A percentile compares a stretch with the other conserved stretches of the same genome.
Evolutionary conservation across 2,329 filamentous ascomycete genomes (phyloP).

Genomic region (Leptographium procerum): DNA sequence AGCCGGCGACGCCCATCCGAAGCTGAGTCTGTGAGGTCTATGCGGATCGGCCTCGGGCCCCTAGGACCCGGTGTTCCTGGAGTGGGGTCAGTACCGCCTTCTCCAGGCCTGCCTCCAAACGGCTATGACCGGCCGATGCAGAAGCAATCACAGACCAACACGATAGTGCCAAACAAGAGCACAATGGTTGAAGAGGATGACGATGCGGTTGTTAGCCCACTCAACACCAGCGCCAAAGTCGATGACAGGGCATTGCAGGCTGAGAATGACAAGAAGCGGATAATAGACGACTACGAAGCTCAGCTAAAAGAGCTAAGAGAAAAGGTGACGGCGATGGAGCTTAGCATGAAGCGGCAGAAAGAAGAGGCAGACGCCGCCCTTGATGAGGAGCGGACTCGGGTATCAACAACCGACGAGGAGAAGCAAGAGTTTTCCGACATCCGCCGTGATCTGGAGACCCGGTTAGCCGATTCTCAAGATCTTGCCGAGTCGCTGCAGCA

Average conservation of each 20-base stretch:
- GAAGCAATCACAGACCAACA: slow-evolving; percentile 90
- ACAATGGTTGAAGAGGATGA: slow-evolving; percentile 96
- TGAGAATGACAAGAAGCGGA: slow-evolving; percentile 25
- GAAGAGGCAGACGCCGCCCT: slow-evolving; percentile 52
- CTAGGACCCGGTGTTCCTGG: slow-evolving; percentile 12
- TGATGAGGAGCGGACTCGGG: slow-evolving; percentile 44
- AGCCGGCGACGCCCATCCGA: slow-evolving; percentile 48
- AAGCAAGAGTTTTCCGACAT: slow-evolving; percentile 61
- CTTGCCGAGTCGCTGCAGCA: slow-evolving; percentile 70
- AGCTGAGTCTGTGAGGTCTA: slow-evolving; percentile 46
- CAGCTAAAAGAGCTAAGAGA: slow-evolving; percentile 66
- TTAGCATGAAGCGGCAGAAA: slow-evolving; percentile 58
- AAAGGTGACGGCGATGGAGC: slow-evolving; percentile 62
- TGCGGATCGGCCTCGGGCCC: slow-evolving; percentile 18
- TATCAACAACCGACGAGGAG: slow-evolving; percentile 44
- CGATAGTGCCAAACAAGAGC: slow-evolving; percentile 94
- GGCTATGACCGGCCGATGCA: slow-evolving; percentile 67
- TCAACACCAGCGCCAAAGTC: slow-evolving; percentile 24
- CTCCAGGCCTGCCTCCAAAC: slow-evolving; percentile 46
- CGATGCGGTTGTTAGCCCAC: slow-evolving; percentile 29
- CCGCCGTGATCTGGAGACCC: slow-evolving; percentile 56
- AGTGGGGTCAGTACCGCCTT: slow-evolving; percentile 37
- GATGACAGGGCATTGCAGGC: slow-evolving; percentile 23
- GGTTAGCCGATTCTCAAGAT: slow-evolving; percentile 60
- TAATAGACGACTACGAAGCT: slow-evolving; percentile 67